Base-by-base conservation (phyloP, 192 early-diverging fungal species). In the Mortierella alpina region DNA sequence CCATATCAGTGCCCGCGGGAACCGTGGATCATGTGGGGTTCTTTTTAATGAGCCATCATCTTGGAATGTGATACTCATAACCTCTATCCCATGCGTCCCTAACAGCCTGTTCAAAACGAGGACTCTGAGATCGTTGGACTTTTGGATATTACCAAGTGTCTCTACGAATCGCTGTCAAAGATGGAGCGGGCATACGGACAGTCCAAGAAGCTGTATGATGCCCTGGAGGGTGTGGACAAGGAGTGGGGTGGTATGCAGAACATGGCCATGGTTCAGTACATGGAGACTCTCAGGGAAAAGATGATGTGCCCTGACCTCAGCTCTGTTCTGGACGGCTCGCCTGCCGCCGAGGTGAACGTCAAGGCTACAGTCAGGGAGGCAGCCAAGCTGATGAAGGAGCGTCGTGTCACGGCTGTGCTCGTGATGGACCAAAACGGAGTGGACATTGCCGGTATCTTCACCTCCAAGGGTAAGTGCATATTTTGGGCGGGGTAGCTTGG, bases 251-350 rank as follows among this genome's bases (percentile, higher is more conserved):
- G 88, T 73, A 82, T 83, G 55, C 86, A 90, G 41, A 89, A 92
- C 66, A 73, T 87, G 54, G 92, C 89, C 63, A 86, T 93, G 79
- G 70, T 90, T 60, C 91, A 89, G 77, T 93, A 93, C 75, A 89
- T 93, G 84, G 91, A 87, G 58, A 86, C 87, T 58, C 78, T 95
- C 74, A 86, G 93, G 63, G 92, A 93, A 72, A 91, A 92, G 76
- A 96, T 96, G 91, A 91, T 92, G 64, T 98, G 96, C 86, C 97
- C 97, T 13, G 93, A 96, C 81, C 86, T 98, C 48, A 89, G 88
- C 47, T 89, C 92, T 2, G 91, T 98, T n/a, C 86, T 98, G 17
- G 91, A 92, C 72, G 89, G 87, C 8, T 70, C 85, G 1, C 85
- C 84, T 42, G 89, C 92, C 23, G 86, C 90, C 18, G 84, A 90